Evolutionary conservation across 1,284 basidiomycete species (phyloP).

Genomic region (Microbotryum lychnidis-dioicae): DNA sequence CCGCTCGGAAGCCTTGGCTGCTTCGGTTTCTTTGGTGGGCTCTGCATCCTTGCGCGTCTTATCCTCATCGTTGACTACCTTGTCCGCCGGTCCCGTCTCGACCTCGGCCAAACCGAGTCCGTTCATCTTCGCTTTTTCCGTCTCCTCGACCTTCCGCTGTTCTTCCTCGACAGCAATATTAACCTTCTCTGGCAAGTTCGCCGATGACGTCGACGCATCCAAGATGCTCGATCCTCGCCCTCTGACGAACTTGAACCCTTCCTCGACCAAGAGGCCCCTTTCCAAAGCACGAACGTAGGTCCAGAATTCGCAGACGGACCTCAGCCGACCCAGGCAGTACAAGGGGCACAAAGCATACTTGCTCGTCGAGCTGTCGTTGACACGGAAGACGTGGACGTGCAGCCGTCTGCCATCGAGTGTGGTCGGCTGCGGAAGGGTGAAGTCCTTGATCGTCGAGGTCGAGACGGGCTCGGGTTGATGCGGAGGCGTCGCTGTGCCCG

Average conservation of each 20-base stretch:
- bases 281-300: conserved; percentile 75
- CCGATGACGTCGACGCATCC: background rate
- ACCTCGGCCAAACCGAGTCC: conserved; percentile 1
- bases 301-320: conserved; percentile 86
- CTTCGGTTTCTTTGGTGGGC: background rate
- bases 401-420: conserved; percentile 1
- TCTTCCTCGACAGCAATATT: background rate
- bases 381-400: conserved; percentile 35
- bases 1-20: background rate
- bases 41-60: background rate
- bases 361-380: conserved; percentile 29
- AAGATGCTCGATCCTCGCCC: background rate
- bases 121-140: conserved; percentile 3
- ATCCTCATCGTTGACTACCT: background rate
- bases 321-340: conserved; percentile 68
- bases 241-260: conserved; percentile 36
- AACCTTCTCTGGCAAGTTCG: background rate
- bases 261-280: conserved; percentile 78
- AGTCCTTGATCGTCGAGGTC: conserved; percentile 40
- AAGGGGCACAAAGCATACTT: conserved; percentile 36
- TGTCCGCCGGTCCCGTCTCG: background rate
- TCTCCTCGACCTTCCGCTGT: conserved; percentile 6
- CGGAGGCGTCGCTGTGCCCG: conserved; percentile 16
- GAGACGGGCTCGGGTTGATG: conserved; percentile 15
- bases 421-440: conserved; percentile 58